Evolutionary conservation across 2,329 filamentous ascomycete species (phyloP).

Genomic region (Pseudogymnoascus sp.): DNA sequence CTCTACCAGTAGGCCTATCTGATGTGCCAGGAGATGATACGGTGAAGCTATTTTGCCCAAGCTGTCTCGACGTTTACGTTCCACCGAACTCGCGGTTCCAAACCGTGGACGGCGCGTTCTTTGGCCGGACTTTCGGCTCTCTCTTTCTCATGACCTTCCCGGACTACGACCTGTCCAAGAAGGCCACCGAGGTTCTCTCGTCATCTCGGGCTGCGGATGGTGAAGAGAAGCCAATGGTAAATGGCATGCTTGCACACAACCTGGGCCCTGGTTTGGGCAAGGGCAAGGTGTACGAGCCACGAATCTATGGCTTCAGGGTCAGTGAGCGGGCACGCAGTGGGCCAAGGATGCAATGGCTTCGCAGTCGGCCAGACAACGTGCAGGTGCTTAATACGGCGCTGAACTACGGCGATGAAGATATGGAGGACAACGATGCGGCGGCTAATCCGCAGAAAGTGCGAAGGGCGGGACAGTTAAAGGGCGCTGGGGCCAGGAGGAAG

Average conservation of each 20-base stretch:
- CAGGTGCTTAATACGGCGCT: constrained; percentile 77
- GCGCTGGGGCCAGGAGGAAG: constrained; percentile 9
- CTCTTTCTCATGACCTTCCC: constrained; percentile 98
- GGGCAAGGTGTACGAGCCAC: constrained; percentile 83
- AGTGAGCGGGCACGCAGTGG: constrained; percentile 84
- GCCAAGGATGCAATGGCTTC: constrained; percentile 94
- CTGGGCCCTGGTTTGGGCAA: constrained; percentile 79
- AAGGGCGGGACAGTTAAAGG: constrained; percentile 12
- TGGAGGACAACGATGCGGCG: constrained; percentile 48
- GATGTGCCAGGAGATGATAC: constrained; percentile 96
- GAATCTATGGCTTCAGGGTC: constrained; percentile 94
- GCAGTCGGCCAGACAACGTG: constrained; percentile 73
- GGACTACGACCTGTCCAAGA: constrained; percentile 79
- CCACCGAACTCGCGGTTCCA: constrained; percentile 97
- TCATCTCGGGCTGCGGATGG: constrained; percentile 29
- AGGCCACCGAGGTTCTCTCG: constrained; percentile 52
- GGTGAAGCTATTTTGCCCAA: constrained; percentile 96
- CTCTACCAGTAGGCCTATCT: constrained; percentile 85
- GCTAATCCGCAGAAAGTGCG: constrained; percentile 25
- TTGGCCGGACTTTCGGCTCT: constrained; percentile 92
- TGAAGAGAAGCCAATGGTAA: constrained; percentile 51
- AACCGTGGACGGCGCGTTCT: constrained; percentile 95
- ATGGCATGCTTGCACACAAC: constrained; percentile 81
- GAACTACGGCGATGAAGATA: constrained; percentile 44
- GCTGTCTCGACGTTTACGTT: constrained; percentile 93